These are phyloP conservation scores for Exophiala sp. DNA, from an alignment of 2,329 filamentous ascomycete species.

Conservation along the genomic window DNA sequence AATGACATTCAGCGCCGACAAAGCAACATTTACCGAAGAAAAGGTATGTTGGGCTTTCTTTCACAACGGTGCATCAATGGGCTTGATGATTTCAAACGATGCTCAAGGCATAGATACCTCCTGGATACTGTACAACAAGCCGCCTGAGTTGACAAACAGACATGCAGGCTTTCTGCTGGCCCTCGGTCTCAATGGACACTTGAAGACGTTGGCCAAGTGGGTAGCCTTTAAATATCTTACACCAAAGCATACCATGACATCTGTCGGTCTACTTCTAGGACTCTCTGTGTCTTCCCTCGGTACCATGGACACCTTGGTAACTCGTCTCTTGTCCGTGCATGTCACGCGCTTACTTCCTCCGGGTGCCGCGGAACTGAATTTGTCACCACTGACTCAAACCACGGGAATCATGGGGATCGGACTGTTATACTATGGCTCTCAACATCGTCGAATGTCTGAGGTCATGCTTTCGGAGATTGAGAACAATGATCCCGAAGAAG, in stretches of 20 bases:
- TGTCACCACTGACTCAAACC: constrained; percentile 90
- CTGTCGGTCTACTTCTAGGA: constrained; percentile 87
- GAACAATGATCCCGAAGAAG: constrained; percentile 76
- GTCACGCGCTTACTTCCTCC: constrained; percentile 90
- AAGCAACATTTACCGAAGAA: constrained; percentile 82
- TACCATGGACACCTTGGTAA: constrained; percentile 95
- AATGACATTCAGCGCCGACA: constrained; percentile 74
- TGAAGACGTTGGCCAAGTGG: constrained; percentile 95
- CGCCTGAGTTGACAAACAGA: constrained; percentile 86
- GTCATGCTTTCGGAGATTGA: constrained; percentile 98
- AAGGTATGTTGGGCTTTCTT: constrained; percentile 99
- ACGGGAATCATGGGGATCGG: constrained; percentile 97
- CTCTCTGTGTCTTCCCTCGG: constrained; percentile 91
- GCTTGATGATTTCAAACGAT: constrained; percentile 81
- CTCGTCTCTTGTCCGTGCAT: constrained; percentile 87
- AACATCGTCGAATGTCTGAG: constrained; percentile 97
- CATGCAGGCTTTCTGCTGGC: constrained; percentile 92
- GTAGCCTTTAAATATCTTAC: constrained; percentile 99
- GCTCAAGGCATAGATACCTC: constrained; percentile 95
- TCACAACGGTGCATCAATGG: constrained; percentile 90
- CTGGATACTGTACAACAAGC: constrained; percentile 98
- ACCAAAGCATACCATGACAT: constrained; percentile 98
- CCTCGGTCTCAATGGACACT: constrained; percentile 86
- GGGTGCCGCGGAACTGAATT: constrained; percentile 87
- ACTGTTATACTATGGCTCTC: constrained; percentile 86